Base-by-base conservation (phyloP, 371 early-diverging fungal species). In the Lichtheimia hyalospora region DNA sequence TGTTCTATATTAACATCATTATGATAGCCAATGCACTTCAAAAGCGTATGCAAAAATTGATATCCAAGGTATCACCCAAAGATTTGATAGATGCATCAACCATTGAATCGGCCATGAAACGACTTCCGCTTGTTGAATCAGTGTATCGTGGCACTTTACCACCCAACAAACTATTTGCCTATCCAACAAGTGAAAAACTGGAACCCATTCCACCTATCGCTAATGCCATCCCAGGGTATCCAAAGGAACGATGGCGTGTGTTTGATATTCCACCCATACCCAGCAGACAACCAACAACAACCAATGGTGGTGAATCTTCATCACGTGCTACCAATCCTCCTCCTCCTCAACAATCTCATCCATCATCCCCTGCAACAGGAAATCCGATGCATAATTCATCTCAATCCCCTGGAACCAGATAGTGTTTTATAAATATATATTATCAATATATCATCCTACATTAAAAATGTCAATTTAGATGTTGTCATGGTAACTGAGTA, bases 161-260 rank as follows among this genome's bases (percentile, higher is more conserved):
- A 34, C 76, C 84, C 44, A 80, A 69, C 52, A 81, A 80, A 40
- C 68, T 78, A 4, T 85, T 85, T 54, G 84, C 86, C 0, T 85
- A 77, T 57, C 81, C 82, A 0, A 76, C 79, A 7, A 75, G 69
- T 6, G 75, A 79, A 42, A 68, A 66, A 41, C 63, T 74, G 0
- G 76, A 75, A 28, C 66, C 58, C 23, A 46, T 74, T 24, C 76
- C 79, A 3, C 76, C 74, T 6, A 67, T 73, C 49, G 73, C 79
- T 10, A 78, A 70, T 44, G 66, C 75, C 23, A 69, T 75, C 50
- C 79, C 79, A 6, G 73, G 71, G n/a, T 78, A 78, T 54, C 42
- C 67, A 7, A 78, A 78, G 54, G 75, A 78, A 13, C 63, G 69
- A 28, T 78, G 79, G 79, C 46, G 61, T 51, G 21, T 64, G 2